Evolutionary conservation across 2,329 filamentous ascomycete genomes (phyloP).

Genomic region (Pyrenophora teres): DNA sequence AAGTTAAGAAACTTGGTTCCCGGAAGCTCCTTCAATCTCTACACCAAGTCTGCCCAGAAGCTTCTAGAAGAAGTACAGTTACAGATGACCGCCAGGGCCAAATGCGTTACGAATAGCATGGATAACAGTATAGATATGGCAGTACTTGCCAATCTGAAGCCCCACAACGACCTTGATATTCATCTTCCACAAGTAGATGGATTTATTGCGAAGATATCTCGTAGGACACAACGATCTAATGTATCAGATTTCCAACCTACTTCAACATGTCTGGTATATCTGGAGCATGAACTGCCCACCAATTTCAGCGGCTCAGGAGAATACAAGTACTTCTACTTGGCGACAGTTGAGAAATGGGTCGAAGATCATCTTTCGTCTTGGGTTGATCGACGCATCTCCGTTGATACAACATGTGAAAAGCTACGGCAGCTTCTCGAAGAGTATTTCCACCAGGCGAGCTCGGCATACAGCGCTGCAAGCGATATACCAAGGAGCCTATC

Average conservation of each 20-base stretch:
- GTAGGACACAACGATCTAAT: conserved; percentile 1
- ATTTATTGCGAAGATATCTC: conserved; percentile 18
- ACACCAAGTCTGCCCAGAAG: not conserved
- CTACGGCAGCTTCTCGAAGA: conserved; percentile 18
- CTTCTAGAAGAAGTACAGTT: too few relatives aligned
- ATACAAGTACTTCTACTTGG: conserved; percentile 47
- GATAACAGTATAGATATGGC: conserved; percentile 6
- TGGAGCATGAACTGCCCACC: conserved; percentile 10
- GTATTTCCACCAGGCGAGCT: conserved; percentile 21
- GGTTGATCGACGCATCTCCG: conserved; percentile 37
- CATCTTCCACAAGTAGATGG: conserved; percentile 20
- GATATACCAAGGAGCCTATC: conserved; percentile 56
- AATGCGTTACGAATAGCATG: not conserved
- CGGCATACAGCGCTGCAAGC: conserved; percentile 43
- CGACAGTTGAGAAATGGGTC: conserved; percentile 58
- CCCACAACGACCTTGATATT: conserved; percentile 24
- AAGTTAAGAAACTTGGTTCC: conserved; percentile 24
- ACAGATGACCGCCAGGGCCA: too few relatives aligned
- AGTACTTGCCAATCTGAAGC: conserved; percentile 13
- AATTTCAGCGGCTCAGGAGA: conserved; percentile 11
- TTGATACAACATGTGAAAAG: conserved; percentile 29
- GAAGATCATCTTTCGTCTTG: conserved; percentile 47
- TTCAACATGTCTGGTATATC: conserved; percentile 11
- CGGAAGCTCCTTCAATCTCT: conserved; percentile 9
- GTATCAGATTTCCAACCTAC: conserved; percentile 18